Evolutionary conservation across 177 flowering plant species (phyloP).

Genomic region (Telopea speciosissima): DNA sequence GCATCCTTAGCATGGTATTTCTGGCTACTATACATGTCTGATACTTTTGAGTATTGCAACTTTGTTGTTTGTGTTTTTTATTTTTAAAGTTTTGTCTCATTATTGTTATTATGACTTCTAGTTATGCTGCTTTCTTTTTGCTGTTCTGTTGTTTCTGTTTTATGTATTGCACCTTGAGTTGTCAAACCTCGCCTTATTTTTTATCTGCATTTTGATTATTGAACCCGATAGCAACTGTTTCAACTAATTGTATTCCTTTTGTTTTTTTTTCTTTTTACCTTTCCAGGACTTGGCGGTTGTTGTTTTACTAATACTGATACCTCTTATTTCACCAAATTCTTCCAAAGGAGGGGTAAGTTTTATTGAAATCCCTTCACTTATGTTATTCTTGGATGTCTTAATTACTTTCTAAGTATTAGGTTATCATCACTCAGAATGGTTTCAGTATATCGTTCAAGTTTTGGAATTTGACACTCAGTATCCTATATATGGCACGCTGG

Average conservation of each 20-base stretch:
- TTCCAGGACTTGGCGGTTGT: constrained; percentile 99
- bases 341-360: constrained; percentile 97
- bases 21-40: background rate
- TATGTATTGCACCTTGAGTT: background rate
- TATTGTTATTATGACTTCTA: background rate
- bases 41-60: background rate
- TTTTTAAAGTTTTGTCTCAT: background rate
- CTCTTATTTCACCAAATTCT: constrained; percentile 97
- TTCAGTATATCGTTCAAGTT: background rate
- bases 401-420: background rate
- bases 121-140: background rate
- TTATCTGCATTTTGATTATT: background rate
- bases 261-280: constrained; percentile 1
- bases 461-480: background rate
- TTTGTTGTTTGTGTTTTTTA: background rate
- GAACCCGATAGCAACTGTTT: background rate
- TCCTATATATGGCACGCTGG: background rate
- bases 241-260: background rate
- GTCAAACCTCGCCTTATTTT: background rate
- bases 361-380: background rate
- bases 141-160: background rate
- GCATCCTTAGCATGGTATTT: background rate
- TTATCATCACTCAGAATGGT: background rate
- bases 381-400: background rate
- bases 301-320: constrained; percentile 93